These are phyloP conservation scores for Medicago lupulina DNA, from an alignment of 306 rosid genomes.

Conservation along the genomic window DNA sequence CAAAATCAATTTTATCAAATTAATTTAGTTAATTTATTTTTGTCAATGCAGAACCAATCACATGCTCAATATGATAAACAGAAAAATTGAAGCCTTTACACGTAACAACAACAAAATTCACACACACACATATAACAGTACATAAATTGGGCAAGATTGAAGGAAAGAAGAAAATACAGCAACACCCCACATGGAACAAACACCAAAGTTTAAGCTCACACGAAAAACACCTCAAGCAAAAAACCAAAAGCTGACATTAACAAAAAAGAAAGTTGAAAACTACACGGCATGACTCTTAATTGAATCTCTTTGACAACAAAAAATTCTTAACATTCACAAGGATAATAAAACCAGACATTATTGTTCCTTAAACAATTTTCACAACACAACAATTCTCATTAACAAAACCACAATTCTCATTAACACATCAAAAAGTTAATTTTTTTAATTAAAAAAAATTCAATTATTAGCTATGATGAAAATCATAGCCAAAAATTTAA, in stretches of 20 bases:
- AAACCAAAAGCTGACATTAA: constrained; percentile 39
- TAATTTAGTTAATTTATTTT: background rate
- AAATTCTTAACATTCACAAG: constrained; percentile 10
- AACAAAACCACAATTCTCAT: constrained; percentile 35
- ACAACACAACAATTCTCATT: constrained; percentile 14
- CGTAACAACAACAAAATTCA: constrained; percentile 33
- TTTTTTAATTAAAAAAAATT: background rate
- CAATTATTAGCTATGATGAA: no score
- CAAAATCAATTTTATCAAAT: background rate
- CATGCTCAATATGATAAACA: background rate
- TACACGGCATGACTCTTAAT: constrained; percentile 40
- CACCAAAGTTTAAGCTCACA: constrained; percentile 42
- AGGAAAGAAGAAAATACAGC: constrained; percentile 35
- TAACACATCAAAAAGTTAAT: background rate
- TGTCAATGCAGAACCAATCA: background rate
- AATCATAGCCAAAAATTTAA: no score
- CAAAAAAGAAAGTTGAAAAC: constrained; percentile 47
- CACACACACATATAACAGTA: constrained; percentile 15
- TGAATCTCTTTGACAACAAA: constrained; percentile 10
- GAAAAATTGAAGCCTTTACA: constrained; percentile 22
- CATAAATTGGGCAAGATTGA: constrained; percentile 18
- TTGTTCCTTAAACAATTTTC: constrained; percentile 19
- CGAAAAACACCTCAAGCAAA: constrained; percentile 23
- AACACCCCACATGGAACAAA: constrained; percentile 25
- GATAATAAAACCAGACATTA: background rate